Evolutionary conservation across 768 basidiomycete species (phyloP), one percentile per base, ranked within the genome.

Genomic region (Nidularia sp.): DNA sequence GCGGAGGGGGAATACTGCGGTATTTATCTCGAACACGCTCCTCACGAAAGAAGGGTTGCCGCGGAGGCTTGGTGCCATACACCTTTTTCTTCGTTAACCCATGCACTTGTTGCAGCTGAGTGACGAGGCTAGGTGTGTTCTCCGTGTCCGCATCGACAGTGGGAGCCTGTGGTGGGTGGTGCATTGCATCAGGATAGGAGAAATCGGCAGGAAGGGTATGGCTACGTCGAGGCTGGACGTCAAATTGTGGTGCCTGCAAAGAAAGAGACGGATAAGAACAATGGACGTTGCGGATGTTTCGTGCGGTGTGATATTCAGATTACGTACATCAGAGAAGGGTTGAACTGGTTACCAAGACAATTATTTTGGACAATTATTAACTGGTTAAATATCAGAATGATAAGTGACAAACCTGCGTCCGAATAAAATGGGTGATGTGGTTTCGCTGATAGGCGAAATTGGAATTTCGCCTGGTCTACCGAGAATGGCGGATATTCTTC

Each of bases 11-110:
- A 5, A 56, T 53, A 10, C 54, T 58, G 33, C 62, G 54, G 52
- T 60, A 57, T 53, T 66, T 65, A 53, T 62, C 53, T 51, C 56
- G 49, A 57, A 75, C 68, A 7, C 74, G 71, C 45, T 79, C 81
- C 35, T 83, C 80, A 41, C 73, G 70, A 59, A 84, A 71, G 59
- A 84, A 84, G 0, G 84, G 81, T 36, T 69, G 63, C 29, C 77
- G 71, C 13, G 68, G 55, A 13, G 80, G 74, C 58, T 81, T 80
- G 7, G 75, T 50, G 8, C 79, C 77, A 52, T 85, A 84, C 6
- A 83, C 72, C 57, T 84, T 84, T 68, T 86, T 87, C 69, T 86
- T 85, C 6, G 82, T 85, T 45, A 88, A 60, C 2, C 86, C 86
- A 52, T 88, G 85, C 34, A 81, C 75, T 59, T 84, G 81, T 63